Evolutionary conservation across 306 rosid species (phyloP).

Genomic region (Glycine soja): DNA sequence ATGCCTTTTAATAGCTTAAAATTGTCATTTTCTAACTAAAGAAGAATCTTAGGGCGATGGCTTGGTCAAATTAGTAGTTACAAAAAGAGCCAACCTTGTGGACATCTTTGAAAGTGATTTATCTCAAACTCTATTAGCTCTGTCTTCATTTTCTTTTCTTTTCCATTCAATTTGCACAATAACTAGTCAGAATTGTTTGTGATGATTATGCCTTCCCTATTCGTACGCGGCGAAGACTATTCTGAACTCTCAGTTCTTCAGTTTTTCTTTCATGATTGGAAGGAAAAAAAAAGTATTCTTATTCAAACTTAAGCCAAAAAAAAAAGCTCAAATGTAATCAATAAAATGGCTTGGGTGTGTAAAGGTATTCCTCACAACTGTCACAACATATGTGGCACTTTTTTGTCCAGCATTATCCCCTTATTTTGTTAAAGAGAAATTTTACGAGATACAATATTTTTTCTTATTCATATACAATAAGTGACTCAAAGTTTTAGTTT

Average conservation of each 20-base stretch:
- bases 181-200: conserved; percentile 15
- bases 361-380: too few relatives aligned
- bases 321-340: background rate
- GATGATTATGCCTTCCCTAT: conserved; percentile 20
- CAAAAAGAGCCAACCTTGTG: conserved; percentile 30
- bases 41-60: conserved; percentile 40
- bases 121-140: background rate
- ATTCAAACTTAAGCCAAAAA: background rate
- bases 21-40: conserved; percentile 5
- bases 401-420: too few relatives aligned
- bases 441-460: background rate
- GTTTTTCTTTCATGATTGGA: background rate
- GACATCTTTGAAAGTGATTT: conserved; percentile 38
- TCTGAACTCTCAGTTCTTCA: background rate
- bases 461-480: background rate
- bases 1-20: background rate
- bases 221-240: conserved; percentile 41
- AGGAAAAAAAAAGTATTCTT: background rate
- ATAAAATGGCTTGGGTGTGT: background rate
- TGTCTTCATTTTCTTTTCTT: conserved; percentile 4
- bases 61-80: conserved; percentile 40
- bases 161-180: conserved; percentile 31
- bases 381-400: too few relatives aligned
- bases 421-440: too few relatives aligned
- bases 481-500: too few relatives aligned